A percentile compares a stretch with the other conserved stretches of the same genome.
Evolutionary conservation across 2,329 filamentous ascomycete genomes (phyloP).

Genomic region (Hirsutella minnesotensis): DNA sequence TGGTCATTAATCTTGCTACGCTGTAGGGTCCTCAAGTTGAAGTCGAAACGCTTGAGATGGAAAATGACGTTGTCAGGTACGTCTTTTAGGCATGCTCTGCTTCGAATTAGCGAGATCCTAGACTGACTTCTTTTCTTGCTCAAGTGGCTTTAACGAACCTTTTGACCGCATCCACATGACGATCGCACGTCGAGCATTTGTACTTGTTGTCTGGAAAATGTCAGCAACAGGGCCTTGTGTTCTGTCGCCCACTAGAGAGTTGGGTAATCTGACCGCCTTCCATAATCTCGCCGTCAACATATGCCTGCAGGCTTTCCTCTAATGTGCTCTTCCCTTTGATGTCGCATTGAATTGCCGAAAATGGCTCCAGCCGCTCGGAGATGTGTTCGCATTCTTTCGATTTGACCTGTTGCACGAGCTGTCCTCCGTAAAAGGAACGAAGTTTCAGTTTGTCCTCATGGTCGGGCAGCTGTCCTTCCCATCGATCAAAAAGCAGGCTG

Average conservation of each 20-base stretch:
- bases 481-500: conserved; percentile 82
- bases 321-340: conserved; percentile 84
- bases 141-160: conserved; percentile 31
- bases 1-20: conserved; percentile 91
- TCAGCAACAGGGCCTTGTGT: not conserved
- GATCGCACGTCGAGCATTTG: conserved; percentile 83
- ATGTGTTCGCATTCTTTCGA: conserved; percentile 91
- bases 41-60: conserved; percentile 82
- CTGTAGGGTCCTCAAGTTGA: conserved; percentile 63
- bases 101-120: conserved; percentile 4
- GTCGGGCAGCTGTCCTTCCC: conserved; percentile 68
- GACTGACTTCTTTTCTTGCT: not conserved
- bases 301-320: conserved; percentile 83
- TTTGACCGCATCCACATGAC: conserved; percentile 87
- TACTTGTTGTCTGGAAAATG: conserved; percentile 76
- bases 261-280: conserved; percentile 53
- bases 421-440: conserved; percentile 78
- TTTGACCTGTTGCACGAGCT: conserved; percentile 87
- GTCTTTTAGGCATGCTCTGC: conserved; percentile 77
- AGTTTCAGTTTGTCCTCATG: conserved; percentile 60
- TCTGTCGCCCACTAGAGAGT: not conserved
- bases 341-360: conserved; percentile 90
- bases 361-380: conserved; percentile 79
- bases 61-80: conserved; percentile 92
- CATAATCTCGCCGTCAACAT: conserved; percentile 92